Base-by-base conservation (phyloP, 2,329 filamentous ascomycete genomes). In the Colletotrichum liriopes region DNA sequence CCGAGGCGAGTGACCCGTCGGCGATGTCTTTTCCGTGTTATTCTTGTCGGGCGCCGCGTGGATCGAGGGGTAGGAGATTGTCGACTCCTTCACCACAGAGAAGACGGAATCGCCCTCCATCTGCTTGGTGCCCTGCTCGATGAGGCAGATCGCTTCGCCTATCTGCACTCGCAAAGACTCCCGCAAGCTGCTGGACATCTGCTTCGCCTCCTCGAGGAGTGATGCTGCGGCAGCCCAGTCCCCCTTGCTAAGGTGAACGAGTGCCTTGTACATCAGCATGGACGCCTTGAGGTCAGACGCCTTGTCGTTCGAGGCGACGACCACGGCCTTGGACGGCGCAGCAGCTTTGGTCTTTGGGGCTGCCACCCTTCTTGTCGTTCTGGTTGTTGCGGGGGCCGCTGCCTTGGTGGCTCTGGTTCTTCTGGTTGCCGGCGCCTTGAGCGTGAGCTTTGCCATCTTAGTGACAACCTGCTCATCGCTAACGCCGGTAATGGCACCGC, bases 31-130 rank as follows among this genome's bases (percentile, higher is more conserved):
- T 54, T 86, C 82, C 14, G 80, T 76, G 37, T 77, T 75, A n/a
- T 71, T 74, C 72, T 83, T 84, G 43, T 87, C 87, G 35, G 82
- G 77, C 37, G 82, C 79, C 20, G 67, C 78, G 32, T 84, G 83
- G 47, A 96, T 86, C 0, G 94, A 91, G 1, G 95, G 94, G 72
- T 96, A 93, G 0, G 95, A 97, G 35, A 98, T 91, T 0, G 95
- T 98, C 0, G 96, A 98, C 77, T 99, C 96, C 56, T 96, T 94
- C 20, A 98, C 88, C 12, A 96, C 93, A 23, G 94, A 97, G 80
- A 96, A 97, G 4, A 96, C 93, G 3, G 95, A 92, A 81, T 98
- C 94, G 5, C 89, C 88, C 16, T 91, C 88, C 85, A 98, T 93
- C 77, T 92, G 88, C 58, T 92, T 90, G 77, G 93, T 86, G 73